Conservation (phyloP, 2,329 filamentous ascomycete species). For the Moelleriella libera region DNA sequence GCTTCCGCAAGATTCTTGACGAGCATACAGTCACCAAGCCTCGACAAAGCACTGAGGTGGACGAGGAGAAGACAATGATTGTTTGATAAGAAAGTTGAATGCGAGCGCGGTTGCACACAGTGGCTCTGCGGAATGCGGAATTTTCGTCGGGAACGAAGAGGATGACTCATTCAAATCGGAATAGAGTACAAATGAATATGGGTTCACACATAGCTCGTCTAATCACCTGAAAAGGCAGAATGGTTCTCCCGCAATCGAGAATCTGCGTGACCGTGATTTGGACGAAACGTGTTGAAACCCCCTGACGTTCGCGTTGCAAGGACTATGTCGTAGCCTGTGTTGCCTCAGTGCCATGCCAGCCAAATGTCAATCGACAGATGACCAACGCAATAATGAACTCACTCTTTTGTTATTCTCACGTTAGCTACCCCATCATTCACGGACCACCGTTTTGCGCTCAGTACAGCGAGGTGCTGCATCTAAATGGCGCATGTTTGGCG, state of each 20-base stretch:
- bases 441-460: slow-evolving; percentile 28
- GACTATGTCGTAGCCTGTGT: neutral
- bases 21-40: slow-evolving; percentile 7
- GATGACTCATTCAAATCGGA: no score
- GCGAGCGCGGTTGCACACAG: neutral
- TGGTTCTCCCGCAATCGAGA: no score
- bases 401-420: slow-evolving; percentile 29
- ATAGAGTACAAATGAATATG: no score
- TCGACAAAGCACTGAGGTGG: slow-evolving; percentile 5
- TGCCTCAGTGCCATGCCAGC: slow-evolving; percentile 11
- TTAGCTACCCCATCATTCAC: slow-evolving; percentile 30
- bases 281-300: no score
- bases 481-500: slow-evolving; percentile 15
- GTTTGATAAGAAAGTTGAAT: neutral
- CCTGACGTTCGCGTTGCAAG: neutral
- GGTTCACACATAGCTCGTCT: no score
- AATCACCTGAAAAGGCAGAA: no score
- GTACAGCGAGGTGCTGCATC: slow-evolving; percentile 18
- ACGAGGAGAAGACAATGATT: slow-evolving; percentile 2
- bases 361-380: slow-evolving; percentile 18
- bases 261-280: no score
- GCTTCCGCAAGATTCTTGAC: slow-evolving; percentile 10
- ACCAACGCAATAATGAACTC: slow-evolving; percentile 21
- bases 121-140: neutral
- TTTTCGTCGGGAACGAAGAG: no score